Base-by-base conservation (phyloP, 208 protist species). In the Leishmania aethiopica region DNA sequence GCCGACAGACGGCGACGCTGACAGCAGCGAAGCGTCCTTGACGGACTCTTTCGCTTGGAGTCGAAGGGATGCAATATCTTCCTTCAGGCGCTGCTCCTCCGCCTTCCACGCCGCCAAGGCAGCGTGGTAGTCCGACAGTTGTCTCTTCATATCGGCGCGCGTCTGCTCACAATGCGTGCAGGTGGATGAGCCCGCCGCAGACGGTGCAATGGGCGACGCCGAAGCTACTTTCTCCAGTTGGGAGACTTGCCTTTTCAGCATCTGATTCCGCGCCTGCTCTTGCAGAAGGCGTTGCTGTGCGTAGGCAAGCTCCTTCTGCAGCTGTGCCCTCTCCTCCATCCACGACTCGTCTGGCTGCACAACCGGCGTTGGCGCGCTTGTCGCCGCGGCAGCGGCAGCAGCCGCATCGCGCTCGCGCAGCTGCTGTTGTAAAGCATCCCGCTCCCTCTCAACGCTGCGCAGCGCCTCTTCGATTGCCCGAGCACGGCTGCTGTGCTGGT, bases 261-360 rank as follows among this genome's bases (percentile, higher is more conserved):
- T 79, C 6, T 78, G 76, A 70, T 55, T 77, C 49, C 75, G 59
- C 28, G 79, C 60, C 64, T 91, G 89, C 71, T 89, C 85, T 78
- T 88, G 77, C 74, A 88, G 64, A 1, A 86, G 74, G 32, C 74
- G 75, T 45, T 89, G 81, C 76, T 88, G 88, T 25, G 88, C 85
- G 40, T 84, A 76, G 28, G 87, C 77, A 22, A 92, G 81, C 67
- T 92, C 86, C 42, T 86, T 59, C 81, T 88, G 82, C 40, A 94
- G 78, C 28, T 83, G 84, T 22, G 78, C 80, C 75, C 80, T 89
- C 64, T 94, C 91, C 53, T 81, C 71, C 25, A 57, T 35, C 62
- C 88, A 84, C 25, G 83, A 83, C 22, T 82, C 81, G 13, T 84
- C 47, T 19, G 80, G 75, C 1, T 80, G 62, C 2, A 75, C 32